Conservation (phyloP, 768 basidiomycete genomes). For the Cystobasidium tubakii region DNA sequence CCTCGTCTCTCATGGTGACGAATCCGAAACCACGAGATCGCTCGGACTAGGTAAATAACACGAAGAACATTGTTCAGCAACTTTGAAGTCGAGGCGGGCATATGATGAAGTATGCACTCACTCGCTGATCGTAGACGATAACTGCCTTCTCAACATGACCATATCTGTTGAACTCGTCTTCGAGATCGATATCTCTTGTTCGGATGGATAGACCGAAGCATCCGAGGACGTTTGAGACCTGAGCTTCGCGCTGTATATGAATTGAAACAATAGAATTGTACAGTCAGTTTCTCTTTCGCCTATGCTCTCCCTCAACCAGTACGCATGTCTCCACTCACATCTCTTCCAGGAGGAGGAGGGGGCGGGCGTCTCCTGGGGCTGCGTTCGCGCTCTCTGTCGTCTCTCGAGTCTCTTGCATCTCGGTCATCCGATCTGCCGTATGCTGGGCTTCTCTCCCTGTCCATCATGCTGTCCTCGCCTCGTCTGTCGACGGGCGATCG, state of each 20-base stretch:
- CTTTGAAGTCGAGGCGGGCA: too few species aligned
- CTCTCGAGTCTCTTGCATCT: not conserved
- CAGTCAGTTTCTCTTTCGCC: not conserved
- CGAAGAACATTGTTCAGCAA: too few species aligned
- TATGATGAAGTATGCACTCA: not conserved
- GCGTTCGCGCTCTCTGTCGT: not conserved
- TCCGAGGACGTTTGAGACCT: constrained; percentile 54
- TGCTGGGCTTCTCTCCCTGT: constrained; percentile 10
- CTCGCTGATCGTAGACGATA: constrained; percentile 42
- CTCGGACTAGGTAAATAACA: constrained; percentile 59
- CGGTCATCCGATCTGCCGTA: not conserved
- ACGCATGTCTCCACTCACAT: not conserved
- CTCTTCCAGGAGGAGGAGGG: constrained; percentile 28
- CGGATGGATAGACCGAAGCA: constrained; percentile 98
- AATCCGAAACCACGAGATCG: constrained; percentile 97
- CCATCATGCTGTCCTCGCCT: not conserved
- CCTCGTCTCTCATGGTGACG: constrained; percentile 82
- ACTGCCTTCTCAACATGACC: constrained; percentile 69
- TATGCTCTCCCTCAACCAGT: too few species aligned
- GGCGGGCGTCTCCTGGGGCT: constrained; percentile 14
- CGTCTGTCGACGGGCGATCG: not conserved
- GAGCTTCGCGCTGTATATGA: constrained; percentile 19
- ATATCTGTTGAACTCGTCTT: constrained; percentile 83
- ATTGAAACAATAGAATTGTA: not conserved
- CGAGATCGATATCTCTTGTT: constrained; percentile 85